Evolutionary conservation across 805 yeast genomes (phyloP).

Genomic region (Sugiyamaella boreocaroliniensis): DNA sequence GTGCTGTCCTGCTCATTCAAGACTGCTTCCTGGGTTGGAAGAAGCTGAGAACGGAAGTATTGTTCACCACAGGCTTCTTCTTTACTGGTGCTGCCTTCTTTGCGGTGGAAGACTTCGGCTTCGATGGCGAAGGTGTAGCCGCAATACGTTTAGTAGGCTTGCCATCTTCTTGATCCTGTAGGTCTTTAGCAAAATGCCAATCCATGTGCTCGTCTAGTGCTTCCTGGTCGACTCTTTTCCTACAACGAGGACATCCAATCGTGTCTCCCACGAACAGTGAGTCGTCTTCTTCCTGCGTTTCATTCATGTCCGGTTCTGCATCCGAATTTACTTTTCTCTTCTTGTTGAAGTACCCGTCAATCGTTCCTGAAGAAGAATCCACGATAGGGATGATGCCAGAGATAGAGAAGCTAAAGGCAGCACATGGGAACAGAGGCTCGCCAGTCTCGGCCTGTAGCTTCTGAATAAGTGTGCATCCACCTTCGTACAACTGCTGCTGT

Average conservation of each 20-base stretch:
- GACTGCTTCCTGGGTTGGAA: not conserved
- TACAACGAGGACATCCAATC: conserved; percentile 28
- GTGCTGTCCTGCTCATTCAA: not conserved
- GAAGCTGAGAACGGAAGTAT: conserved; percentile 1
- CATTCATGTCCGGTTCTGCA: conserved; percentile 1
- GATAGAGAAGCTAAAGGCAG: conserved; percentile 9
- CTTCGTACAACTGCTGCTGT: not conserved
- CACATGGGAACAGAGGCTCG: conserved; percentile 7
- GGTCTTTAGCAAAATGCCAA: conserved; percentile 35
- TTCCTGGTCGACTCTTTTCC: conserved; percentile 10
- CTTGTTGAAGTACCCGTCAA: conserved; percentile 3
- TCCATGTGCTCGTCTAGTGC: conserved; percentile 32
- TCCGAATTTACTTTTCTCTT: not conserved
- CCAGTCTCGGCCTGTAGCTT: conserved; percentile 4
- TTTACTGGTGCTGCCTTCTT: not conserved
- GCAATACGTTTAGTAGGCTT: not conserved
- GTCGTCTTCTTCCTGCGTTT: conserved; percentile 7
- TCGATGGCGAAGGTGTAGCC: not conserved
- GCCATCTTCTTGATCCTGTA: conserved; percentile 17
- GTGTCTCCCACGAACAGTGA: conserved; percentile 12
- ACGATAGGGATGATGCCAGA: conserved; percentile 6
- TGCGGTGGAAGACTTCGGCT: not conserved
- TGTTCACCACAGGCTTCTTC: not conserved
- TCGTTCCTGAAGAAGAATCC: conserved; percentile 3
- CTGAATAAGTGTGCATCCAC: not conserved